Evolutionary conservation across 2,329 filamentous ascomycete genomes (phyloP).

Genomic region (Hypoxylon sp.): DNA sequence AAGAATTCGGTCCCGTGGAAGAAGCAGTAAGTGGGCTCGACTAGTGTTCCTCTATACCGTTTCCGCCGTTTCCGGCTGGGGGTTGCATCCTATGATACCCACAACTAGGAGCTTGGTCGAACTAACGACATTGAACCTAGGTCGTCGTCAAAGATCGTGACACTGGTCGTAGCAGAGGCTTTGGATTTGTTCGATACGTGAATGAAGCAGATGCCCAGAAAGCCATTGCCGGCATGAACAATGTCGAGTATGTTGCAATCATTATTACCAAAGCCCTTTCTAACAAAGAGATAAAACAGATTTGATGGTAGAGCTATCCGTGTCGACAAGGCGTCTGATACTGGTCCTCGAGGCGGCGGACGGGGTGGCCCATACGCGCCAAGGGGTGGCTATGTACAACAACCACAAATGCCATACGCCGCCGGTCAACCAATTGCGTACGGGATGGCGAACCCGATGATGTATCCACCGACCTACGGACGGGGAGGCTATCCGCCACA

Average conservation of each 20-base stretch:
- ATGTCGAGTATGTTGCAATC: constrained; percentile 79
- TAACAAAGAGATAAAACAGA: constrained; percentile 62
- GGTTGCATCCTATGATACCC: not conserved
- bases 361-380: constrained; percentile 55
- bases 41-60: not conserved
- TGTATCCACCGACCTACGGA: constrained; percentile 61
- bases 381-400: constrained; percentile 53
- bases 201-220: constrained; percentile 81
- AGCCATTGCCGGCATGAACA: constrained; percentile 86
- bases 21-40: constrained; percentile 83
- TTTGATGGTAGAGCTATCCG: constrained; percentile 96
- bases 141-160: constrained; percentile 98
- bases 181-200: constrained; percentile 94
- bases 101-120: not conserved
- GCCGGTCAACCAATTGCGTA: constrained; percentile 58
- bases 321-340: constrained; percentile 94
- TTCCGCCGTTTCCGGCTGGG: not conserved
- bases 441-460: constrained; percentile 55
- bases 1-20: constrained; percentile 90
- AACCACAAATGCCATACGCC: constrained; percentile 55
- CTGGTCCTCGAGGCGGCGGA: constrained; percentile 72
- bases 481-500: constrained; percentile 60
- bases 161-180: constrained; percentile 95
- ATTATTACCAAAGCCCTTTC: not conserved
- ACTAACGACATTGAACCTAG: constrained; percentile 63